A percentile compares a stretch with the other conserved stretches of the same genome.
Evolutionary conservation across 2,329 filamentous ascomycete genomes (phyloP).

Genomic region (Alternaria triticimaculans): DNA sequence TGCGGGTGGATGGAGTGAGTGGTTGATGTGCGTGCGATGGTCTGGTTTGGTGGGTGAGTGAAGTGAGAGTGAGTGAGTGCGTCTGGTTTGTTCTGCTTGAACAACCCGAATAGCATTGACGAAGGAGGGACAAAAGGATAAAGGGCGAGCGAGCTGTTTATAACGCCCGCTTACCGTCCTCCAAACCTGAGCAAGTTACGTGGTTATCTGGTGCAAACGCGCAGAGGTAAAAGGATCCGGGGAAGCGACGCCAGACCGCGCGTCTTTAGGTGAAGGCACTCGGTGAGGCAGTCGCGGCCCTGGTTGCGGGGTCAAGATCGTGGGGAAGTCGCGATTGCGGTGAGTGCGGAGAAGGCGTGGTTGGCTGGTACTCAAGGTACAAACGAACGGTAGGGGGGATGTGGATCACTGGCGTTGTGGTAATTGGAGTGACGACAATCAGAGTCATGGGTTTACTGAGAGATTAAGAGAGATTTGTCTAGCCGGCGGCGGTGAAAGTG

Average conservation of each 20-base stretch:
- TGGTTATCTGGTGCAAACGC: background rate
- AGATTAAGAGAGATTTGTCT: background rate
- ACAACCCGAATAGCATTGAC: background rate
- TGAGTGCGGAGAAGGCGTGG: background rate
- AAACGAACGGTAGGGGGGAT: background rate
- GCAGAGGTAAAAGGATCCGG: background rate
- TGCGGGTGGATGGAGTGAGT: background rate
- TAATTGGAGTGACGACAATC: background rate
- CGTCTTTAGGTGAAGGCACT: background rate
- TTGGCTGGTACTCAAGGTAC: background rate
- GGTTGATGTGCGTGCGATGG: background rate
- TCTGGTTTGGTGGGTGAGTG: background rate
- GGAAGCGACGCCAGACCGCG: background rate
- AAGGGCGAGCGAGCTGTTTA: background rate
- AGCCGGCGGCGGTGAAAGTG: background rate
- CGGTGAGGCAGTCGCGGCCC: background rate
- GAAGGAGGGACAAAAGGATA: accelerated
- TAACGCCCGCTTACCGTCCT: background rate
- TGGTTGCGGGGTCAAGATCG: background rate
- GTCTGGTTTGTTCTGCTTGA: background rate
- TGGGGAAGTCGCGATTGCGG: background rate
- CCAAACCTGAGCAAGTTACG: background rate
- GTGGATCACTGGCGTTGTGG: background rate
- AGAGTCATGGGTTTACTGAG: background rate
- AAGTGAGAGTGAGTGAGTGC: background rate